A percentile compares a stretch with the other conserved stretches of the same genome.
Evolutionary conservation across 169 alveolate genomes (phyloP).

Genomic region (Plasmodium cynomolgi): DNA sequence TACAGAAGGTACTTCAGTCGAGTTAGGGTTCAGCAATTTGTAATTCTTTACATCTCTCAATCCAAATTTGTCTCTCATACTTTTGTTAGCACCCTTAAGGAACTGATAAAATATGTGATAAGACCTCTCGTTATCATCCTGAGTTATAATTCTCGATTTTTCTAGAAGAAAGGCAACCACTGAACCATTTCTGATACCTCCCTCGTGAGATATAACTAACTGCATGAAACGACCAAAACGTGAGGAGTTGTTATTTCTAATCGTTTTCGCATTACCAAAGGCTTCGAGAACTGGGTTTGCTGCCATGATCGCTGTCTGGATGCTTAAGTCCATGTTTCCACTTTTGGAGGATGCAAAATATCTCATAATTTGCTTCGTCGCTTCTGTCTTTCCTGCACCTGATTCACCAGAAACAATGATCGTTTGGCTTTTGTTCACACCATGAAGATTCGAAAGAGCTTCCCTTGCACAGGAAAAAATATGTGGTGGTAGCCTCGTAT

Average conservation of each 20-base stretch:
- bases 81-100: conserved; percentile 90
- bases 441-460: conserved; percentile 91
- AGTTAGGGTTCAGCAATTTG: conserved; percentile 88
- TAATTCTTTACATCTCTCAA: conserved; percentile 83
- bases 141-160: conserved; percentile 96
- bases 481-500: conserved; percentile 88
- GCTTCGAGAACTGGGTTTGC: conserved; percentile 98
- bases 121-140: conserved; percentile 94
- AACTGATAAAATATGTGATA: conserved; percentile 98
- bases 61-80: conserved; percentile 83
- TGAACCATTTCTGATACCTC: conserved; percentile 92
- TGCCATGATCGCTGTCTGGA: conserved; percentile 92
- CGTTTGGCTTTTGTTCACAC: conserved; percentile 91
- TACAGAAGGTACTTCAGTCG: conserved; percentile 91
- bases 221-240: conserved; percentile 98
- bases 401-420: conserved; percentile 98
- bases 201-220: conserved; percentile 89
- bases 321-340: conserved; percentile 80
- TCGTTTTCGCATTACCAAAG: conserved; percentile 99
- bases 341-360: conserved; percentile 89
- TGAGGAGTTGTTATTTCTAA: conserved; percentile 97
- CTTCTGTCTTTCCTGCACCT: conserved; percentile 99
- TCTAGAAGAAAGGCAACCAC: conserved; percentile 96
- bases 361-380: conserved; percentile 95
- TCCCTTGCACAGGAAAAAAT: conserved; percentile 90